Conservation (phyloP, 1,284 basidiomycete genomes). For the Microbotryum saponariae region DNA sequence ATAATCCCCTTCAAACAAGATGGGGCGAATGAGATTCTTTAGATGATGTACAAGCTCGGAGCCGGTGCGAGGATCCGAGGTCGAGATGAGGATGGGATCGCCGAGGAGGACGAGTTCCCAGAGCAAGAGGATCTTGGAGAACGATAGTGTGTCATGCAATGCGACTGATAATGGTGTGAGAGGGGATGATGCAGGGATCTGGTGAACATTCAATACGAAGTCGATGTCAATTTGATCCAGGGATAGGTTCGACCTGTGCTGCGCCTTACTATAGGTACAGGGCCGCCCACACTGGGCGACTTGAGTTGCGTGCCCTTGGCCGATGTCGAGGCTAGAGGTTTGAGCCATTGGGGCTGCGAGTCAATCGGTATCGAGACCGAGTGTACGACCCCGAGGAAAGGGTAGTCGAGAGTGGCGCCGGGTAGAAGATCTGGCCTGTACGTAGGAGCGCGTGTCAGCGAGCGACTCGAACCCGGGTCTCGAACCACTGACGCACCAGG, state of each 20-base stretch:
- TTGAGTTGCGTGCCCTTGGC: no score
- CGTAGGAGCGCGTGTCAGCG: not conserved
- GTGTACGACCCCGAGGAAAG: constrained; percentile 68
- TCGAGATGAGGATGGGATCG: constrained; percentile 81
- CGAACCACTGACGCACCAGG: constrained; percentile 55
- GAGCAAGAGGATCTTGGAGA: constrained; percentile 59
- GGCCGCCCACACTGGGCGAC: no score
- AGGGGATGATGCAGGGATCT: constrained; percentile 73
- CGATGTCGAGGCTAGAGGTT: not conserved
- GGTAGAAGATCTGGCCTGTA: constrained; percentile 58
- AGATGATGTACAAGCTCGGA: constrained; percentile 66
- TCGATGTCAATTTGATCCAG: no score
- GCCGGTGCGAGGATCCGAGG: constrained; percentile 67
- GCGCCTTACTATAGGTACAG: no score
- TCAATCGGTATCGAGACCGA: constrained; percentile 62
- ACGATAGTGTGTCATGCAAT: constrained; percentile 47
- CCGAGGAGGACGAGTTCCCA: constrained; percentile 86
- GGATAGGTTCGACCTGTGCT: no score
- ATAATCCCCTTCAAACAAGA: constrained; percentile 36
- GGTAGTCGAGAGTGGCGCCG: constrained; percentile 61
- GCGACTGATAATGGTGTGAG: constrained; percentile 62
- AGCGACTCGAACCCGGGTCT: constrained; percentile 38
- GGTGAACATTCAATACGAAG: not conserved
- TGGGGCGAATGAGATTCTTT: constrained; percentile 72
- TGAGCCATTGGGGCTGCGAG: constrained; percentile 55